These are phyloP conservation scores for Cerrena zonata DNA, from an alignment of 1,284 basidiomycete species.

Conservation along the genomic window DNA sequence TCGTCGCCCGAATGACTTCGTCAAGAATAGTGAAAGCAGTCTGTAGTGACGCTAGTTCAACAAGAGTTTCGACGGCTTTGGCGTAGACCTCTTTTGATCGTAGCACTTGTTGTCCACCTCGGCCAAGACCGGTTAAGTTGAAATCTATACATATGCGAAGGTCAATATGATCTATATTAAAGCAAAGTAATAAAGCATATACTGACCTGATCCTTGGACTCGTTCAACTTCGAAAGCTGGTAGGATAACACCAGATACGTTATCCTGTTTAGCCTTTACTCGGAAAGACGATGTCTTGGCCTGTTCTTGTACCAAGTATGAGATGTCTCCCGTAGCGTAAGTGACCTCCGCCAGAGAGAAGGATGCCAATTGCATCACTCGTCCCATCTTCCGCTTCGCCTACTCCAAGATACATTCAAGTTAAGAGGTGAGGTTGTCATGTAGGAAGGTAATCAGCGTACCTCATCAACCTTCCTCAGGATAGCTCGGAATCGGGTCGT, in stretches of 20 bases:
- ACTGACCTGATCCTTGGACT: conserved; percentile 69
- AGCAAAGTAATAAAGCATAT: not conserved
- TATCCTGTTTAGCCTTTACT: conserved; percentile 94
- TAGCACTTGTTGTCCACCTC: conserved; percentile 94
- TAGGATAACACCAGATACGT: conserved; percentile 95
- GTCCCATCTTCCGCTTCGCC: conserved; percentile 99
- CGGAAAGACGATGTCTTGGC: conserved; percentile 88
- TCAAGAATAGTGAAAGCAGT: conserved; percentile 98
- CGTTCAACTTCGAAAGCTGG: conserved; percentile 92
- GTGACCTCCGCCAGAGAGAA: conserved; percentile 98
- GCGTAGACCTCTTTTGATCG: conserved; percentile 93
- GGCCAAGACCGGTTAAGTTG: conserved; percentile 93
- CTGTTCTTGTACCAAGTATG: conserved; percentile 90
- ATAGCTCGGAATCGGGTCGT: conserved; percentile 89
- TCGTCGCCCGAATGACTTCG: conserved; percentile 97
- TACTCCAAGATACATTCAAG: conserved; percentile 25
- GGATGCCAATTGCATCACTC: conserved; percentile 96
- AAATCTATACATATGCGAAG: conserved; percentile 60
- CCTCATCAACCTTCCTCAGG: conserved; percentile 89
- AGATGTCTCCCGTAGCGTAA: conserved; percentile 95
- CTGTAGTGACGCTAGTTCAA: conserved; percentile 93
- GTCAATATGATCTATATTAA: not conserved
- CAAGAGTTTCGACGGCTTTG: conserved; percentile 93
- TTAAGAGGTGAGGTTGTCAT: no score
- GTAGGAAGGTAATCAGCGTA: no score